These are phyloP conservation scores for Diaporthe vaccinii DNA, from an alignment of 2,329 filamentous ascomycete genomes.

Conservation along the genomic window DNA sequence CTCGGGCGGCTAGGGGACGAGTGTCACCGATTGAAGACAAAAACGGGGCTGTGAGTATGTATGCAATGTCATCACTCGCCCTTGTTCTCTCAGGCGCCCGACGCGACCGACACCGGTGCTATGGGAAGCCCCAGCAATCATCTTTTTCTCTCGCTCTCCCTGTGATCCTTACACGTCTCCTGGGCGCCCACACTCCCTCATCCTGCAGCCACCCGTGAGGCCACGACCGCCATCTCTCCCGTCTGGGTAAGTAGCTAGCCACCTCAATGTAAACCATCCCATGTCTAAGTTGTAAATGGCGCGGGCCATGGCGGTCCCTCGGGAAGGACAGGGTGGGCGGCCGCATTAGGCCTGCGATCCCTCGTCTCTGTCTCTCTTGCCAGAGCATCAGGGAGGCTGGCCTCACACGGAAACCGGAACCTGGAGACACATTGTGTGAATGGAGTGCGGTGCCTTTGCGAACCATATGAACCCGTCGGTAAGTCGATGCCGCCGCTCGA, in stretches of 20 bases:
- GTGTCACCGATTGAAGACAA: slow-evolving; percentile 22
- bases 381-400: not conserved
- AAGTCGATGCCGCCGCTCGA: not conserved
- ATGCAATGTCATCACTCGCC: not conserved
- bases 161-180: not conserved
- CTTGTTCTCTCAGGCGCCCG: no score
- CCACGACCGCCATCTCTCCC: slow-evolving; percentile 31
- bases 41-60: not conserved
- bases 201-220: slow-evolving; percentile 38
- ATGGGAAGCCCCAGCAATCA: not conserved
- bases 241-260: slow-evolving; percentile 12
- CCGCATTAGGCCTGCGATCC: slow-evolving; percentile 32
- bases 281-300: slow-evolving; percentile 22
- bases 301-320: slow-evolving; percentile 31
- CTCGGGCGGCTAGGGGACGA: slow-evolving; percentile 19
- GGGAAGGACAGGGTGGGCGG: slow-evolving; percentile 31
- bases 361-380: not conserved
- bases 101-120: not conserved
- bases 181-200: not conserved
- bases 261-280: not conserved
- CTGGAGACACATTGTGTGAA: not conserved
- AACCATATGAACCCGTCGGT: not conserved
- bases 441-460: not conserved
- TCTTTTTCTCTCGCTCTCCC: not conserved
- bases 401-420: not conserved